A percentile compares a stretch with the other conserved stretches of the same genome.
phyloP scores from a whole-genome alignment of 192 early-diverging fungal species.

The Mycoemilia scoparia region DNA sequence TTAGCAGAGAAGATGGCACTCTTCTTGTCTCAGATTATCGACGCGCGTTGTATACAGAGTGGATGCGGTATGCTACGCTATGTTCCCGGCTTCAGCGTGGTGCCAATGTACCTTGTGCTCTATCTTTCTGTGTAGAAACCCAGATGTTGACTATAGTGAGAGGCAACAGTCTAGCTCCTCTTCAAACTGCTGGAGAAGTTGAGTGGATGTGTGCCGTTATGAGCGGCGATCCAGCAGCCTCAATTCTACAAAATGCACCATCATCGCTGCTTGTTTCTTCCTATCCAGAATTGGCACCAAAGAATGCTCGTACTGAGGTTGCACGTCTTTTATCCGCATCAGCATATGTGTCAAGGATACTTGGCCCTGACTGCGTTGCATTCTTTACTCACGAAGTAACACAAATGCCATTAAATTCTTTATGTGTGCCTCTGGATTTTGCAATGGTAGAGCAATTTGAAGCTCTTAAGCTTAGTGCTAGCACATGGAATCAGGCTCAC shows the following conservation, averaged over 20 bases:
- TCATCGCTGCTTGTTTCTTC: neutral
- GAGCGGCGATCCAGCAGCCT: constrained; percentile 7
- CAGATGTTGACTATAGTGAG: constrained; percentile 13
- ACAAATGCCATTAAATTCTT: no score
- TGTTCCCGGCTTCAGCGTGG: constrained; percentile 22
- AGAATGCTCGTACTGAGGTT: constrained; percentile 8
- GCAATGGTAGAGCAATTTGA: no score
- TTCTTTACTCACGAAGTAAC: constrained; percentile 12
- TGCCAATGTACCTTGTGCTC: constrained; percentile 11
- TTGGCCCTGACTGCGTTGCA: constrained; percentile 4
- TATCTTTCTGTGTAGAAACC: constrained; percentile 12
- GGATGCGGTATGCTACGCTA: constrained; percentile 28
- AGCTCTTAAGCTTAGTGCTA: no score
- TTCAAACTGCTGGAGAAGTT: constrained; percentile 11
- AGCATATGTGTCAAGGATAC: constrained; percentile 3
- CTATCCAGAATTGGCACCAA: constrained; percentile 11
- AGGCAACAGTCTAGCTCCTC: constrained; percentile 4
- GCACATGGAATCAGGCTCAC: no score
- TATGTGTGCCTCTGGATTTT: no score
- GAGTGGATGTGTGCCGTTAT: constrained; percentile 19
- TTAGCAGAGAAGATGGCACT: constrained; percentile 5
- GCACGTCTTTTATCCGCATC: constrained; percentile 11
- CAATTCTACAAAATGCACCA: constrained; percentile 15
- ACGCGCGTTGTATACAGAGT: constrained; percentile 20
- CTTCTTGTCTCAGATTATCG: constrained; percentile 12